A percentile compares a stretch with the other conserved stretches of the same genome.
Evolutionary conservation across 371 early-diverging fungal species (phyloP).

Genomic region (Mucor racemosus): DNA sequence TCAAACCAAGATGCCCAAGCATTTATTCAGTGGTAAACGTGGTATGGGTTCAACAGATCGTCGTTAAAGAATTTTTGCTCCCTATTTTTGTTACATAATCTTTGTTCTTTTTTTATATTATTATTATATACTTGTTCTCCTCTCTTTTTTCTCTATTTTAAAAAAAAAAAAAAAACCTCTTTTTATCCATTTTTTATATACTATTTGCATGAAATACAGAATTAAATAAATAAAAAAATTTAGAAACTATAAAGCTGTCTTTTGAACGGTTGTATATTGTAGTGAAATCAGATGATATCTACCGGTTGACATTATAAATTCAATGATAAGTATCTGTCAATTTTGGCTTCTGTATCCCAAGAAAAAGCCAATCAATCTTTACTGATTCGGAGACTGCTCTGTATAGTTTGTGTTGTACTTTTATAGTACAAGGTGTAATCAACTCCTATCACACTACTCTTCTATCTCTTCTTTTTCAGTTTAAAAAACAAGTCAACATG

Average conservation of each 20-base stretch:
- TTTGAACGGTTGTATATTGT: not conserved
- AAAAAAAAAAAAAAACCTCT: slow-evolving; percentile 1
- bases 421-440: too few relatives aligned
- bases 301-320: too few relatives aligned
- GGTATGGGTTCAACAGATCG: slow-evolving; percentile 82
- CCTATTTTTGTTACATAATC: slow-evolving; percentile 7
- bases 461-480: slow-evolving; percentile 6
- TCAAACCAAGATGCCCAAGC: slow-evolving; percentile 93
- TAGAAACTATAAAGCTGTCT: not conserved
- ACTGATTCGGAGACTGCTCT: too few relatives aligned
- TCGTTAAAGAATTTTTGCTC: slow-evolving; percentile 59
- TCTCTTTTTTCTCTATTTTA: not conserved
- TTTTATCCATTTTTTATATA: slow-evolving; percentile 2
- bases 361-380: too few relatives aligned
- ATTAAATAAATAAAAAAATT: not conserved
- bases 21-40: slow-evolving; percentile 95
- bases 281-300: too few relatives aligned
- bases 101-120: slow-evolving; percentile 2
- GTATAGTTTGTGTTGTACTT: not conserved
- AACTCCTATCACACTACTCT: not conserved
- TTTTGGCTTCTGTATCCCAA: too few relatives aligned
- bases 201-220: slow-evolving; percentile 4
- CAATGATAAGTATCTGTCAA: too few relatives aligned
- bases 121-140: not conserved
- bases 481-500: slow-evolving; percentile 1